These are phyloP conservation scores for Andrographis paniculata DNA, from an alignment of 305 asterid species.

Conservation along the genomic window DNA sequence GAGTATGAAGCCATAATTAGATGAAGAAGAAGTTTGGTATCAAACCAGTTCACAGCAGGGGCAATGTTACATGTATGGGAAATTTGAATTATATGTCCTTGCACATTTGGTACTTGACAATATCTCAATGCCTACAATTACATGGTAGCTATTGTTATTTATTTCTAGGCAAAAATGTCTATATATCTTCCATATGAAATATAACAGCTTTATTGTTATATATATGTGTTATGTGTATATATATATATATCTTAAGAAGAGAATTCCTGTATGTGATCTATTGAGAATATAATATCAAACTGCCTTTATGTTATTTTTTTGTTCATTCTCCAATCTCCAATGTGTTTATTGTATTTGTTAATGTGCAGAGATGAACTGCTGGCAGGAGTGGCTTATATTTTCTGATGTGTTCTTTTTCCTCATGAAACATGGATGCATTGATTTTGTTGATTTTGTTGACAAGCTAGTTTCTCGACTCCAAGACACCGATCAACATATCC, in stretches of 20 bases:
- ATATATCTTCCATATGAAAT: conserved; percentile 8
- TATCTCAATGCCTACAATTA: background rate
- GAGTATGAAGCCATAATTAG: background rate
- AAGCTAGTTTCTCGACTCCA: conserved; percentile 88
- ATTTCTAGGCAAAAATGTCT: too few species aligned
- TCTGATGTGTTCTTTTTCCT: conserved; percentile 92
- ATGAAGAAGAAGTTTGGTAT: conserved; percentile 1
- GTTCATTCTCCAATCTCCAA: conserved; percentile 4
- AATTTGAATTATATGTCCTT: too few species aligned
- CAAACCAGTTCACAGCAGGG: too few species aligned
- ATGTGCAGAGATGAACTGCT: conserved; percentile 81
- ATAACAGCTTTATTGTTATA: background rate
- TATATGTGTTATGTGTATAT: too few species aligned
- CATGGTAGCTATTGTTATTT: too few species aligned
- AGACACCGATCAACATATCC: conserved; percentile 77
- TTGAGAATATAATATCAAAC: background rate
- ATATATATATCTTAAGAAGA: conserved; percentile 4
- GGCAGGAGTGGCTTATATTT: conserved; percentile 99
- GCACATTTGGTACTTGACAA: background rate
- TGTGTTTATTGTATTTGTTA: conserved; percentile 13
- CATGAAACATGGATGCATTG: conserved; percentile 93
- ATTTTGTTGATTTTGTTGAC: conserved; percentile 94
- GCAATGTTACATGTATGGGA: too few species aligned
- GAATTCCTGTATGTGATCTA: conserved; percentile 4
- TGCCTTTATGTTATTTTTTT: conserved; percentile 3